Conservation (phyloP, 116 monocot species). For the Dioscorea cayenensis region DNA sequence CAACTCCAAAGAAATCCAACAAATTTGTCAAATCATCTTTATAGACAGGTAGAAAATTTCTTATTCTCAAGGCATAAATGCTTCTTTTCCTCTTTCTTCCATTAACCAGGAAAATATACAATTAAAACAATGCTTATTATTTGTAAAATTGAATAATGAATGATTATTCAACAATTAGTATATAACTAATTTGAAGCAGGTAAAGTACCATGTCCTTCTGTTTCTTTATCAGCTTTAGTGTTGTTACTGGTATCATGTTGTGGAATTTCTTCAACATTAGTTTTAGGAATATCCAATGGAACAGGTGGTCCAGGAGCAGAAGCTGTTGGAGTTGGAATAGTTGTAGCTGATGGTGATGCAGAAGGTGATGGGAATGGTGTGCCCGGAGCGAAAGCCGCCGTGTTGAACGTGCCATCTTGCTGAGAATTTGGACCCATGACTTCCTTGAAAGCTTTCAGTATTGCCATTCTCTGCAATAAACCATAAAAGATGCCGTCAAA, state of each 20-base stretch:
- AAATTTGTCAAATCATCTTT: too few relatives aligned
- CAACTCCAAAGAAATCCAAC: too few relatives aligned
- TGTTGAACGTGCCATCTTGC: not conserved
- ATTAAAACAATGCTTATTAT: not conserved
- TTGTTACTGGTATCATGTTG: not conserved
- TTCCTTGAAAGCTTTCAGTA: not conserved
- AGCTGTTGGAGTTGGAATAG: conserved; percentile 1
- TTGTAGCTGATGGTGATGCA: conserved; percentile 10
- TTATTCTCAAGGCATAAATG: too few relatives aligned
- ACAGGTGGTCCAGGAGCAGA: conserved; percentile 7
- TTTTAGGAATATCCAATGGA: conserved; percentile 12
- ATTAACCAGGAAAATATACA: too few relatives aligned
- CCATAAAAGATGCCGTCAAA: not conserved
- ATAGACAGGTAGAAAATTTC: too few relatives aligned
- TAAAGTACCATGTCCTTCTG: not conserved
- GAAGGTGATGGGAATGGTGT: conserved; percentile 23
- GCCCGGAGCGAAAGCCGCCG: conserved; percentile 13
- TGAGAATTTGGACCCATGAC: not conserved
- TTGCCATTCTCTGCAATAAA: not conserved
- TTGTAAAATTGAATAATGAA: not conserved
- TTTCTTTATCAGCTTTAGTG: conserved; percentile 1
- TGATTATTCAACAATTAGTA: not conserved
- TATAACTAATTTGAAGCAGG: not conserved
- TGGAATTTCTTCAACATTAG: conserved; percentile 10
- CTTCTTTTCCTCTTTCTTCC: too few relatives aligned